These are phyloP conservation scores for Diutina neorugosa DNA, from an alignment of 1,139 yeast species.

Conservation along the genomic window DNA sequence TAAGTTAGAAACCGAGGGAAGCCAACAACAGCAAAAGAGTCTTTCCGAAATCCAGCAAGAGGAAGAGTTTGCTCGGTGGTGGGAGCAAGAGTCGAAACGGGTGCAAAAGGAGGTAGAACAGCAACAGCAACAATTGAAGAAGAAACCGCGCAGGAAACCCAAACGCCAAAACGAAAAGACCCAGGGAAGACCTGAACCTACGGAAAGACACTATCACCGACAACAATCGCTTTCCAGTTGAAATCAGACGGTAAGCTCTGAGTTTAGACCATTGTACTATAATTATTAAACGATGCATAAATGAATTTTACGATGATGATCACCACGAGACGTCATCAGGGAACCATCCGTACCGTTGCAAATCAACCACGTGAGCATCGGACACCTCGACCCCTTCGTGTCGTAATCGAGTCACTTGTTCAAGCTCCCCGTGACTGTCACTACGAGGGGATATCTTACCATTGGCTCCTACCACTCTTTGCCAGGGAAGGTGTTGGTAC, in stretches of 20 bases:
- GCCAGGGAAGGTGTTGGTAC: slow-evolving; percentile 52
- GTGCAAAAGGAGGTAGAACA: slow-evolving; percentile 27
- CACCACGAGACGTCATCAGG: slow-evolving; percentile 31
- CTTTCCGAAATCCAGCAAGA: slow-evolving; percentile 66
- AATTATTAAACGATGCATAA: neutral
- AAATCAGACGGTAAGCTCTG: too few relatives aligned
- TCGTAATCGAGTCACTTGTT: slow-evolving; percentile 35
- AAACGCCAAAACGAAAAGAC: neutral
- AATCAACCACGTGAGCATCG: slow-evolving; percentile 25
- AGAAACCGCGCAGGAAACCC: neutral
- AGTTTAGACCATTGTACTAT: neutral
- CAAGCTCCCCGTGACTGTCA: slow-evolving; percentile 22
- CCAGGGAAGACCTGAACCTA: too few relatives aligned
- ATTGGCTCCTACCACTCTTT: slow-evolving; percentile 56
- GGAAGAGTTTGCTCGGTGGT: slow-evolving; percentile 73
- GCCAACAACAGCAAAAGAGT: slow-evolving; percentile 21
- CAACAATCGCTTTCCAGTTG: neutral
- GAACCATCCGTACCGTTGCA: slow-evolving; percentile 55
- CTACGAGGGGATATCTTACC: slow-evolving; percentile 53
- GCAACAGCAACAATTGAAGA: neutral
- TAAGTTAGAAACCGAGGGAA: slow-evolving; percentile 14
- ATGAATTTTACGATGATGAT: neutral
- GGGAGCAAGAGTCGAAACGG: slow-evolving; percentile 57
- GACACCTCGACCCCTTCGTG: slow-evolving; percentile 38
- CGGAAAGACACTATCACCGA: neutral